A percentile compares a stretch with the other conserved stretches of the same genome.
phyloP scores from a whole-genome alignment of 208 protist species.

The Leptomonas pyrrhocoris region DNA sequence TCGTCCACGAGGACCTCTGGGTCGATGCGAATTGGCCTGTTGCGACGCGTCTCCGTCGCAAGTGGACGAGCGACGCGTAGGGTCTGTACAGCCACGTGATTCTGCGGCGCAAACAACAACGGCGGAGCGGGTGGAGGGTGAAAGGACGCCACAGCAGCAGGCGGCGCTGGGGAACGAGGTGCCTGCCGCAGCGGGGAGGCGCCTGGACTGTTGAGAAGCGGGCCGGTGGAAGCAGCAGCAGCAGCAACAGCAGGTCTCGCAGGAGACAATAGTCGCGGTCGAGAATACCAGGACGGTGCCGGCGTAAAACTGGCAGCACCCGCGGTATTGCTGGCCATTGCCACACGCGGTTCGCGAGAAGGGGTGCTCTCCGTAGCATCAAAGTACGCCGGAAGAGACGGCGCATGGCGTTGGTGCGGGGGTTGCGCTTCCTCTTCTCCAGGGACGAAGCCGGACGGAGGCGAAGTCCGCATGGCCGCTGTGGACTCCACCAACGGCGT shows the following conservation, averaged over 20 bases:
- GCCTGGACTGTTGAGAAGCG: not conserved
- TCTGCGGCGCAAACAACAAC: not conserved
- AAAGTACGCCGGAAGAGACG: constrained; percentile 23
- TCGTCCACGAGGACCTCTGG: constrained; percentile 32
- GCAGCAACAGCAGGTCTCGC: not conserved
- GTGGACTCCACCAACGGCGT: constrained; percentile 16
- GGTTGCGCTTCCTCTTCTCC: not conserved
- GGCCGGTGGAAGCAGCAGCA: not conserved
- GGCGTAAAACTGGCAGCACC: not conserved
- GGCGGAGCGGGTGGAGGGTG: not conserved
- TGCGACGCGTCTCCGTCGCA: constrained; percentile 13
- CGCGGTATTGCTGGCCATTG: not conserved
- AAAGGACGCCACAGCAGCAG: not conserved
- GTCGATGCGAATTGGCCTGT: constrained; percentile 34
- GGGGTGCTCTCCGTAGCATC: not conserved
- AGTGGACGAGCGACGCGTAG: not conserved
- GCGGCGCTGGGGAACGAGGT: constrained; percentile 4
- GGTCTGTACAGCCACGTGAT: not conserved
- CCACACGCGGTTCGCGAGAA: not conserved
- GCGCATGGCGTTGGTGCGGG: not conserved
- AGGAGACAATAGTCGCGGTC: constrained; percentile 21
- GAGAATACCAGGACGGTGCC: constrained; percentile 18
- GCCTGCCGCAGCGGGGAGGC: constrained; percentile 10
- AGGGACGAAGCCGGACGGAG: not conserved
- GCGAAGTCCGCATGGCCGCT: constrained; percentile 1